Evolutionary conservation across 2,329 filamentous ascomycete species (phyloP).

Genomic region (Knufia petricola): DNA sequence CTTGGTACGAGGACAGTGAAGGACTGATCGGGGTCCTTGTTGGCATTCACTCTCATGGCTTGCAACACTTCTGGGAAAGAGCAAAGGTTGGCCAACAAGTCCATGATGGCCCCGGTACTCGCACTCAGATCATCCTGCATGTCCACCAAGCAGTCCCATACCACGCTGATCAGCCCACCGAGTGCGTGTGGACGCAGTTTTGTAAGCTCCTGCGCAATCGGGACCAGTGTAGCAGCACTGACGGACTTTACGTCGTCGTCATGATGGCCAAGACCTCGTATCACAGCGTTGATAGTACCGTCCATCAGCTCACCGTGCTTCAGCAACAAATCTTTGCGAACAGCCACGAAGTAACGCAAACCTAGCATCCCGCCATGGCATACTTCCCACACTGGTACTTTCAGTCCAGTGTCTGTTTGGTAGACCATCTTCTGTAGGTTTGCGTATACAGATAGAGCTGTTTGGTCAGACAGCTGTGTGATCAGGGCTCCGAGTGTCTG

Average conservation of each 20-base stretch:
- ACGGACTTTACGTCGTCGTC: slow-evolving; percentile 96
- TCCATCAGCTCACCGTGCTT: slow-evolving; percentile 80
- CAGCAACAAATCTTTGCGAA: slow-evolving; percentile 83
- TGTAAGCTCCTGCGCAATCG: slow-evolving; percentile 92
- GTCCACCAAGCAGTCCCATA: slow-evolving; percentile 95
- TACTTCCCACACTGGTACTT: slow-evolving; percentile 77
- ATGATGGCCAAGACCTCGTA: slow-evolving; percentile 81
- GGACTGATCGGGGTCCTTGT: slow-evolving; percentile 72
- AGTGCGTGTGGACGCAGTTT: slow-evolving; percentile 69
- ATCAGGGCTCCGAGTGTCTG: slow-evolving; percentile 85
- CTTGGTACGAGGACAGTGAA: slow-evolving; percentile 88
- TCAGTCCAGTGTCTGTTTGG: slow-evolving; percentile 68
- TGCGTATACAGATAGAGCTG: slow-evolving; percentile 74
- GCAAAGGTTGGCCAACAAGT: slow-evolving; percentile 88
- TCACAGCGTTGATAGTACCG: slow-evolving; percentile 81
- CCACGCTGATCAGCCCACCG: slow-evolving; percentile 77
- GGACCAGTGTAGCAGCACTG: slow-evolving; percentile 92
- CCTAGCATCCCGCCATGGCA: slow-evolving; percentile 98
- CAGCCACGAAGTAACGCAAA: slow-evolving; percentile 85
- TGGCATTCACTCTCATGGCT: slow-evolving; percentile 85
- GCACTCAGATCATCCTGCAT: slow-evolving; percentile 95
- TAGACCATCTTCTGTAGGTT: slow-evolving; percentile 85
- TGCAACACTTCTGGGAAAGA: slow-evolving; percentile 86
- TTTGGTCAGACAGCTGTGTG: slow-evolving; percentile 67
- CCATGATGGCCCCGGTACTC: slow-evolving; percentile 97